Evolutionary conservation across 139 green algal species (phyloP).

Genomic region (Micractinium conductrix): DNA sequence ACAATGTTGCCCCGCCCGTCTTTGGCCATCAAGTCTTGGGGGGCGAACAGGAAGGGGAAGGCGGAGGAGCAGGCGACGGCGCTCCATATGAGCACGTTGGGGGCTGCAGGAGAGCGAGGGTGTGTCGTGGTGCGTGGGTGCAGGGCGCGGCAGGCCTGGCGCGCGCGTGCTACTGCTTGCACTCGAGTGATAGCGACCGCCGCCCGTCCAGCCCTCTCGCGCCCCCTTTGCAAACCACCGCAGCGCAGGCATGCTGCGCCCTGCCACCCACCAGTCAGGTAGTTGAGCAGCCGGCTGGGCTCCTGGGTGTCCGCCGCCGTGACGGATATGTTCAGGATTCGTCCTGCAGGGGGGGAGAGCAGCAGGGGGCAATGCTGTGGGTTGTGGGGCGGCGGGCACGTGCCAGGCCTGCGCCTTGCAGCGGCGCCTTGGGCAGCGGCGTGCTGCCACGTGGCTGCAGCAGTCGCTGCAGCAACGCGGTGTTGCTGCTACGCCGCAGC

Average conservation of each 20-base stretch:
- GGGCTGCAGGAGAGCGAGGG: constrained; percentile 63
- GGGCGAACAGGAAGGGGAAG: constrained; percentile 88
- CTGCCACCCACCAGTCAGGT: constrained; percentile 68
- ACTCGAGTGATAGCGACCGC: no score
- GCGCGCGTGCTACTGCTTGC: no score
- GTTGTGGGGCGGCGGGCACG: no score
- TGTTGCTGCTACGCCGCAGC: no score
- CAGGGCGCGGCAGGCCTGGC: no score
- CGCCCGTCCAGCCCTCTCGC: no score
- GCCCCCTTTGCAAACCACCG: background rate
- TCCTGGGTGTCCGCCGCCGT: constrained; percentile 91
- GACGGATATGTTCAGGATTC: constrained; percentile 94
- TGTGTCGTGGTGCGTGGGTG: no score
- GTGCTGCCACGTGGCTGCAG: no score
- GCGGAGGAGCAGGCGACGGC: constrained; percentile 88
- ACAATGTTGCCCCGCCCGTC: constrained; percentile 35
- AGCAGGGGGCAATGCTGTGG: background rate
- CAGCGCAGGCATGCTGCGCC: background rate
- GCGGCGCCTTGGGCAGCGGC: no score
- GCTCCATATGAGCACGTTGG: constrained; percentile 87
- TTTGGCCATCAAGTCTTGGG: constrained; percentile 77
- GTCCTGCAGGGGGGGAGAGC: constrained; percentile 40
- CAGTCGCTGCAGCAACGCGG: no score
- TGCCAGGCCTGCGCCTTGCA: no score
- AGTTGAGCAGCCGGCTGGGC: constrained; percentile 92